Base-by-base conservation (phyloP, 2,329 filamentous ascomycete genomes). In the Hysterium pulicare region DNA sequence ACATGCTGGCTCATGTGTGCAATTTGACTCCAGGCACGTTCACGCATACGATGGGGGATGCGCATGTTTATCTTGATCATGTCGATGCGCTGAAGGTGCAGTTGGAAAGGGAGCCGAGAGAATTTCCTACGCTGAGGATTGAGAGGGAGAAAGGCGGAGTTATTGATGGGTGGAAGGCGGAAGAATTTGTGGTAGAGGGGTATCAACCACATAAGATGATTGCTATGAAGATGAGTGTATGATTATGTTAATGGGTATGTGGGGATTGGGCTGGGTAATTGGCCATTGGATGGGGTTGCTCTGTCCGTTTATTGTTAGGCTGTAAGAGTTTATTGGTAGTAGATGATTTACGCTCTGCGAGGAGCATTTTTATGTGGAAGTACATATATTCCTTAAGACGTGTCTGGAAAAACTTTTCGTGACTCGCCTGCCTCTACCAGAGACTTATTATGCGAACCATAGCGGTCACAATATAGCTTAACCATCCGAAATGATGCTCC, bases 141-240 rank as follows among this genome's bases (percentile, higher is more conserved):
- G 71, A 73, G 41, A 75, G 82, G 37, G 81, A 85, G 44, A 75
- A 77, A 47, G 80, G 82, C 1, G 84, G 86, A 1, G 86, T 79
- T 51, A 89, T 97, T 56, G 93, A 98, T 64, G 89, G 88, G 1
- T 97, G 93, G 90, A 83, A 81, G 64, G 74, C 82, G 1, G 89
- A 94, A 51, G 90, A 98, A 47, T 91, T 98, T 64, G 82, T 86
- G 45, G 79, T 98, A 5, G 77, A 87, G 58, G 90, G 86, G 1
- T 98, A 98, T 66, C 81, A 90, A 38, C 91, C 93, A 43, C 89
- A 96, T 67, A 91, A 90, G 72, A 79, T 79, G 4, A 95, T 98
- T 71, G 79, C 87, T 33, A 98, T 98, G 93, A 96, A 97, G 74
- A 98, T 98, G 93, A 94, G 88, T 61, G 91, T 97, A 45, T 90